Evolutionary conservation across 768 basidiomycete species (phyloP).

Genomic region (Termitomyces bulborhizus): DNA sequence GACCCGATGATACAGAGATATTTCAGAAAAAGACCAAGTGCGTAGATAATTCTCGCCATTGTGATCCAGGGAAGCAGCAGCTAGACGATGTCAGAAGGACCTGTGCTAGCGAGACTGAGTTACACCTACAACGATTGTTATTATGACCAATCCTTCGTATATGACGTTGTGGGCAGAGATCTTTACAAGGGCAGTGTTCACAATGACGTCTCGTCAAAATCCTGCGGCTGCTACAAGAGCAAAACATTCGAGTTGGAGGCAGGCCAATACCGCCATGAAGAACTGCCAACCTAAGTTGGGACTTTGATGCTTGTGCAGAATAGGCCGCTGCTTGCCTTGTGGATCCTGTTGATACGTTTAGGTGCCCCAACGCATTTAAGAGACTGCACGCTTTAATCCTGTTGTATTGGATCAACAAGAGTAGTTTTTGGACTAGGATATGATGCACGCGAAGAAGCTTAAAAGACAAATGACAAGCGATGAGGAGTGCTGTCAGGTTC

Average conservation of each 20-base stretch:
- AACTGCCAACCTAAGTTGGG: conserved; percentile 23
- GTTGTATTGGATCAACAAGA: background rate
- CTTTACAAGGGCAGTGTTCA: conserved; percentile 35
- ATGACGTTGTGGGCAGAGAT: conserved; percentile 34
- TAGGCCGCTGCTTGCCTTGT: conserved; percentile 30
- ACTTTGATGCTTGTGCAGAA: background rate
- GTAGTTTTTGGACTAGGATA: background rate
- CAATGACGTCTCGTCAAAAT: conserved; percentile 52
- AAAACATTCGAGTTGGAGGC: conserved; percentile 49
- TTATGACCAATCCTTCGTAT: conserved; percentile 37
- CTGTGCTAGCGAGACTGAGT: background rate
- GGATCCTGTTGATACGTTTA: conserved; percentile 39
- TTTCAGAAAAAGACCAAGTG: background rate
- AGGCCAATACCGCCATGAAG: conserved; percentile 48
- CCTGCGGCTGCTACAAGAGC: conserved; percentile 42
- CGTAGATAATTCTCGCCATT: conserved; percentile 26
- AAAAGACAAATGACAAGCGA: conserved; percentile 39
- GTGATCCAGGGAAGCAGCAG: conserved; percentile 46
- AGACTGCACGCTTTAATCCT: conserved; percentile 41
- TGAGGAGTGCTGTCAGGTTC: conserved; percentile 34
- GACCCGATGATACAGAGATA: conserved; percentile 32
- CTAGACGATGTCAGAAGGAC: background rate
- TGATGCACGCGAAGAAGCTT: conserved; percentile 34
- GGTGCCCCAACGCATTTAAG: conserved; percentile 52
- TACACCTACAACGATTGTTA: conserved; percentile 36